phyloP scores from a whole-genome alignment of 1,284 basidiomycete species.

The Coniophora puteana region DNA sequence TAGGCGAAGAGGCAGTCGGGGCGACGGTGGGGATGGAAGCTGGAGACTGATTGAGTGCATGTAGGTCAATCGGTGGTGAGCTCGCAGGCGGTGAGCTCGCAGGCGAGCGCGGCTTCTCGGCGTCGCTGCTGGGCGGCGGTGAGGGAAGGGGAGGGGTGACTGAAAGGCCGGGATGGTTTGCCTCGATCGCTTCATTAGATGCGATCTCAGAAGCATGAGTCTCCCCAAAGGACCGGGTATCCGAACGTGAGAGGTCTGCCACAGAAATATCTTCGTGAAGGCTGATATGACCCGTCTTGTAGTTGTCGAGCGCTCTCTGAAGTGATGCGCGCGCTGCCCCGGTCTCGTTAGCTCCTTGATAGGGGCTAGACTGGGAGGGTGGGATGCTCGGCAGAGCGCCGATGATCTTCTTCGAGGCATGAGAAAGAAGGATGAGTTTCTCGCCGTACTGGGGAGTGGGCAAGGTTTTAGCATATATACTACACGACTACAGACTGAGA shows the following conservation, averaged over 20 bases:
- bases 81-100: conserved; percentile 5
- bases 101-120: neutral
- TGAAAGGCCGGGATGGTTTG: conserved; percentile 32
- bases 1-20: conserved; percentile 17
- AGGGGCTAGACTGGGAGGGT: conserved; percentile 50
- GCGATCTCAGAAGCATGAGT: conserved; percentile 72
- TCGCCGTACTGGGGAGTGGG: conserved; percentile 57
- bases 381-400: conserved; percentile 60
- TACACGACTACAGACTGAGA: conserved; percentile 4
- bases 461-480: neutral
- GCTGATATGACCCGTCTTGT: conserved; percentile 60
- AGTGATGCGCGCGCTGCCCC: conserved; percentile 69
- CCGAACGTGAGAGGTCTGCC: conserved; percentile 59
- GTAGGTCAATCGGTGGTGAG: conserved; percentile 48
- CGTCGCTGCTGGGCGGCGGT: conserved; percentile 6
- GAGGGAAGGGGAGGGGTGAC: conserved; percentile 36
- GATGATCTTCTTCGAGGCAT: conserved; percentile 60
- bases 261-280: conserved; percentile 41
- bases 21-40: conserved; percentile 41
- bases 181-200: conserved; percentile 26
- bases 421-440: conserved; percentile 67
- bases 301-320: conserved; percentile 72
- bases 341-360: conserved; percentile 57
- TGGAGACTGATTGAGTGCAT: conserved; percentile 52
- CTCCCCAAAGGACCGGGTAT: conserved; percentile 77